phyloP scores from a whole-genome alignment of 768 basidiomycete genomes.

The Pisolithus tinctorius region DNA sequence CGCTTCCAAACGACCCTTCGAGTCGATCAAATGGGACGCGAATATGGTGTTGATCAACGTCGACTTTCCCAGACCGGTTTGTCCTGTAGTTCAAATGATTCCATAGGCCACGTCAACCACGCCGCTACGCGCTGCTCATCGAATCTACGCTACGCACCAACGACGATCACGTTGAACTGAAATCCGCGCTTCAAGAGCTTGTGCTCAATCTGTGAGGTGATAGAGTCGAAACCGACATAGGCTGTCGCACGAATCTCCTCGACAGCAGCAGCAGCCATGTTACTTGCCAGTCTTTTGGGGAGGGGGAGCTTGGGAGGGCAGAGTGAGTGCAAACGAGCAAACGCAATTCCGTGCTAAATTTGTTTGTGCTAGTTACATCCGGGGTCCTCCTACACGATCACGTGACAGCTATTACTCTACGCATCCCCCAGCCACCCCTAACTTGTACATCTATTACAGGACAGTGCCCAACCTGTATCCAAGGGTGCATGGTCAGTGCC shows the following conservation, averaged over 20 bases:
- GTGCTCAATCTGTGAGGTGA: slow-evolving; percentile 97
- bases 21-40: slow-evolving; percentile 96
- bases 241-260: slow-evolving; percentile 86
- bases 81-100: slow-evolving; percentile 45
- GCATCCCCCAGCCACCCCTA: background rate
- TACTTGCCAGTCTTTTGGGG: slow-evolving; percentile 8
- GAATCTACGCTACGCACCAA: slow-evolving; percentile 51
- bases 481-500: too few species aligned
- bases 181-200: slow-evolving; percentile 98
- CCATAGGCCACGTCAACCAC: background rate
- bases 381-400: slow-evolving; percentile 5
- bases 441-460: slow-evolving; percentile 24
- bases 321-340: slow-evolving; percentile 9
- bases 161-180: slow-evolving; percentile 98
- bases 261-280: slow-evolving; percentile 40
- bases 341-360: slow-evolving; percentile 23
- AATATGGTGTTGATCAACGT: slow-evolving; percentile 99
- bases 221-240: slow-evolving; percentile 97
- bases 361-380: slow-evolving; percentile 15
- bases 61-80: slow-evolving; percentile 97
- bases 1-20: slow-evolving; percentile 85
- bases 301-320: slow-evolving; percentile 13
- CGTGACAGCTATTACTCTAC: background rate
- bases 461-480: slow-evolving; percentile 38
- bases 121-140: background rate